These are phyloP conservation scores for Cynanchum wilfordii DNA, from an alignment of 257 asterid genomes.

Conservation along the genomic window DNA sequence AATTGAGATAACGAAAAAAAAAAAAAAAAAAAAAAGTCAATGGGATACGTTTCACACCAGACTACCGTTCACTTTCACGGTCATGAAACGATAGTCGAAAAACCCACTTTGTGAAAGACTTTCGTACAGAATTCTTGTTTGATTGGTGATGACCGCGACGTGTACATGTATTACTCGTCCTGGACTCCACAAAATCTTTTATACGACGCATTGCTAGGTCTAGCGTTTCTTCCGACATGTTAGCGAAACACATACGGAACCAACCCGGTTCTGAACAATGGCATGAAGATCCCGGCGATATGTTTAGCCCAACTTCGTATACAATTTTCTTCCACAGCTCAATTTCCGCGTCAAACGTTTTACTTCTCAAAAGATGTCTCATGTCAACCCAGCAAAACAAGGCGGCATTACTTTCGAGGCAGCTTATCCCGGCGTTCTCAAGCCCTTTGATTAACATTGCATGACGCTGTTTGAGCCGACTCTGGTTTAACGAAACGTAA, in stretches of 20 bases:
- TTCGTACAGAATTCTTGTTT: constrained; percentile 36
- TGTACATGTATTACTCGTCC: neutral
- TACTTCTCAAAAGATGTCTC: constrained; percentile 53
- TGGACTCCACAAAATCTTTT: constrained; percentile 34
- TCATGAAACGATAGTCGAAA: constrained; percentile 63
- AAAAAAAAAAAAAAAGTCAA: neutral
- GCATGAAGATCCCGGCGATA: constrained; percentile 84
- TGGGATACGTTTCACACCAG: constrained; percentile 9
- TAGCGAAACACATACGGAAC: constrained; percentile 80
- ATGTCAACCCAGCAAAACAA: constrained; percentile 84
- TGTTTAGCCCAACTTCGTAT: constrained; percentile 68
- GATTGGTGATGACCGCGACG: constrained; percentile 10
- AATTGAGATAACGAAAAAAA: constrained; percentile 27
- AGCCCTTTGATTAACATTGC: constrained; percentile 54
- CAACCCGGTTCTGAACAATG: constrained; percentile 84
- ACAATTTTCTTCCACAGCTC: constrained; percentile 78
- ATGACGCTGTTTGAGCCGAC: constrained; percentile 51
- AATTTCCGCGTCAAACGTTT: constrained; percentile 54
- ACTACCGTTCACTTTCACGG: constrained; percentile 56
- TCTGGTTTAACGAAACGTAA: constrained; percentile 47
- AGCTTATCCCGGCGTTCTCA: constrained; percentile 36
- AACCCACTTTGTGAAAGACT: constrained; percentile 61
- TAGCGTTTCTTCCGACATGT: constrained; percentile 67
- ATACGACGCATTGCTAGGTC: constrained; percentile 54
- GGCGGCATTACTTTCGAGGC: constrained; percentile 65